Percentiles rank a stretch among this genome's conserved stretches.
Conservation (phyloP, 2,329 filamentous ascomycete species). For the Berkeleyomyces basicola region DNA sequence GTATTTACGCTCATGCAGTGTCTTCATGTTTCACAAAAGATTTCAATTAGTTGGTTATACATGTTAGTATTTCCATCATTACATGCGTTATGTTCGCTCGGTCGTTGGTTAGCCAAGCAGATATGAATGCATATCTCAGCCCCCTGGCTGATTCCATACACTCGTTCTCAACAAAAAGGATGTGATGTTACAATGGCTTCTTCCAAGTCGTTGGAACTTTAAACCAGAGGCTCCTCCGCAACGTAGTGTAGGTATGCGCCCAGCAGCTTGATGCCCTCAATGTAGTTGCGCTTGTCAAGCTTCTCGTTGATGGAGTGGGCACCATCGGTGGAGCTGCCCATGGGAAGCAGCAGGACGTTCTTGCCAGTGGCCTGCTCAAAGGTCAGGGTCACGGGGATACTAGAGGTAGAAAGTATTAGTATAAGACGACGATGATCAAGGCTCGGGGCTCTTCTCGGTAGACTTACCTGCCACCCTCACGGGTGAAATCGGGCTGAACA, state of each 20-base stretch:
- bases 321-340: constrained; percentile 93
- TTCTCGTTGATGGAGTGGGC: constrained; percentile 99
- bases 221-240: constrained; percentile 58
- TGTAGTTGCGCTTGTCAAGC: constrained; percentile 91
- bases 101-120: background rate
- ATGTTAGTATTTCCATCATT: background rate
- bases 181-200: background rate
- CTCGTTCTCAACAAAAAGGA: background rate
- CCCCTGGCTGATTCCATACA: background rate
- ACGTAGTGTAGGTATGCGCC: constrained; percentile 94
- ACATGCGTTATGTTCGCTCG: background rate
- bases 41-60: background rate
- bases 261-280: constrained; percentile 90
- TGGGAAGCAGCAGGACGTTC: constrained; percentile 87
- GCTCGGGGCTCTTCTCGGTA: background rate
- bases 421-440: background rate
- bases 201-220: constrained; percentile 10
- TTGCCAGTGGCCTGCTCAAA: constrained; percentile 97
- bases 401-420: constrained; percentile 21
- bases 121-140: background rate
- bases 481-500: constrained; percentile 82
- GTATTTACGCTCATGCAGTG: background rate
- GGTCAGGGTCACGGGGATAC: constrained; percentile 89
- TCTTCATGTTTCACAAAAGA: background rate
- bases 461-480: constrained; percentile 74